Evolutionary conservation across 176 grass and related monocot species (phyloP).

Genomic region (Leersia perrieri): DNA sequence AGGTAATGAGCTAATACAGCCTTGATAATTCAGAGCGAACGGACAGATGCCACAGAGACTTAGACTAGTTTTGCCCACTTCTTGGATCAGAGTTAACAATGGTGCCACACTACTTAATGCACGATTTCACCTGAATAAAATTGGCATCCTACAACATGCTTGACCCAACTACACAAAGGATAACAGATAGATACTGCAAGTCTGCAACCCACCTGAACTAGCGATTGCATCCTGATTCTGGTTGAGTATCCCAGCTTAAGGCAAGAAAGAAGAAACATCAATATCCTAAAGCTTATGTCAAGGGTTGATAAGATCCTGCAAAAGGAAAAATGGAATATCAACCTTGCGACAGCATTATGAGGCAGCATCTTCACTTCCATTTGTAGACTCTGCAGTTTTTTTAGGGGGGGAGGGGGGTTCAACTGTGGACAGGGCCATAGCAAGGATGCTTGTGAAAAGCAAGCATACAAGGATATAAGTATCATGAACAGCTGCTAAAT

Average conservation of each 20-base stretch:
- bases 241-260: background rate
- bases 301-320: conserved; percentile 8
- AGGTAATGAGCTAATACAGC: background rate
- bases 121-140: background rate
- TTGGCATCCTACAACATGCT: background rate
- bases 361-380: conserved; percentile 42
- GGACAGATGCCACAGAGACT: background rate
- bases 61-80: background rate
- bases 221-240: background rate
- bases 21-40: background rate
- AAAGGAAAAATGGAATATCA: background rate
- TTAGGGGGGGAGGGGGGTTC: too few relatives aligned
- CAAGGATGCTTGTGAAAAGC: background rate
- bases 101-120: background rate
- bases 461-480: conserved; percentile 9
- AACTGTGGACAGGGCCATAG: conserved; percentile 1
- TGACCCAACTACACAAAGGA: conserved; percentile 10
- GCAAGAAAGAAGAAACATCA: background rate
- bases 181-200: background rate
- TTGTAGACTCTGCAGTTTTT: conserved; percentile 62
- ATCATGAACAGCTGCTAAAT: conserved; percentile 66
- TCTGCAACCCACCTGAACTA: background rate
- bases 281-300: background rate
- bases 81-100: background rate
- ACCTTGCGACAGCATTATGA: background rate